Percentiles rank a stretch among this genome's conserved stretches.
Conservation (phyloP, 176 grass and related monocot genomes). For the Otatea glauca region DNA sequence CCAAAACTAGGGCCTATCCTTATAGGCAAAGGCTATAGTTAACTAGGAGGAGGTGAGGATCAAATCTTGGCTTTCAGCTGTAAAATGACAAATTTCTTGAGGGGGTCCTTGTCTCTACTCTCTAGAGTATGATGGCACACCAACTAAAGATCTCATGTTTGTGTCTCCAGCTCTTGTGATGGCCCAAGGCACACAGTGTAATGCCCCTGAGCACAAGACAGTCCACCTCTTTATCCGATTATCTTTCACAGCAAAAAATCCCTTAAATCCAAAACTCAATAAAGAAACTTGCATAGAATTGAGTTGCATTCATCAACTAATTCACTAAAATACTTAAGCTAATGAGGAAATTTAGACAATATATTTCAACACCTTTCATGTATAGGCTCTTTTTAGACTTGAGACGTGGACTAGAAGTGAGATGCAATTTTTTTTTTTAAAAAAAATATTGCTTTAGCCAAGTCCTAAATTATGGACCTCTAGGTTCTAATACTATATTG, state of each 20-base stretch:
- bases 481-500: no score
- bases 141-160: conserved; percentile 14
- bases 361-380: no score
- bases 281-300: neutral
- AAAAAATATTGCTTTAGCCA: neutral
- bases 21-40: neutral
- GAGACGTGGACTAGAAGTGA: no score
- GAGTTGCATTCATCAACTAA: no score
- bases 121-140: conserved; percentile 13
- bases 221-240: neutral
- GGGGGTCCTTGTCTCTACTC: conserved; percentile 14
- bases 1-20: neutral
- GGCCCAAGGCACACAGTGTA: conserved; percentile 23
- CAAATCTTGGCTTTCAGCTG: neutral
- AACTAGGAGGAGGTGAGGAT: neutral
- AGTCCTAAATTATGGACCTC: no score
- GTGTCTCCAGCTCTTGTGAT: conserved; percentile 31
- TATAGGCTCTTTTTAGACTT: no score
- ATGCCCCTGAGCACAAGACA: neutral
- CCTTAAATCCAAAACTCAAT: neutral
- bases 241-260: neutral
- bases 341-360: no score
- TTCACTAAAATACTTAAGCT: no score
- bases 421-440: no score
- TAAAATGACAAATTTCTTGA: neutral